Evolutionary conservation across 257 asterid genomes (phyloP).

Genomic region (Plectranthus barbatus): DNA sequence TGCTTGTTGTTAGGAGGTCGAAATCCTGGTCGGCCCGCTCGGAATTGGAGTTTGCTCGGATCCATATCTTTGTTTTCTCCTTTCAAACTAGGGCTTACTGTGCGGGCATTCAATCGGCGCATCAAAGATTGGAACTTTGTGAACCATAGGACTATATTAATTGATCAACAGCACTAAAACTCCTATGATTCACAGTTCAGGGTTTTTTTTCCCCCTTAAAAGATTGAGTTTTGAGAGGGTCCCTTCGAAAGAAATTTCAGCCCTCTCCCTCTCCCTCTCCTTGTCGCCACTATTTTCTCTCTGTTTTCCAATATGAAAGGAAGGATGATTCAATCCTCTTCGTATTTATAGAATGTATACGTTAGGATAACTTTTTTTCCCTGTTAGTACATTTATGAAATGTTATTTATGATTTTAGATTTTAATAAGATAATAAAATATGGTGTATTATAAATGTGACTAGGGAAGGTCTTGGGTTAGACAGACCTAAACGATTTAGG

Average conservation of each 20-base stretch:
- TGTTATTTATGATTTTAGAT: no score
- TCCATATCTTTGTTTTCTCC: conserved; percentile 48
- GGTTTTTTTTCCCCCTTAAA: not conserved
- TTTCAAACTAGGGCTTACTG: conserved; percentile 32
- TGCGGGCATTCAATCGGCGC: conserved; percentile 92
- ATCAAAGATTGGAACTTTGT: conserved; percentile 50
- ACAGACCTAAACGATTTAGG: no score
- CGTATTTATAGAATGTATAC: no score
- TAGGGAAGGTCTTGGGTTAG: no score
- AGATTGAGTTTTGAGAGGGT: conserved; percentile 25
- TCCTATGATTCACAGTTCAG: conserved; percentile 22
- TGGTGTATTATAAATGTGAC: no score
- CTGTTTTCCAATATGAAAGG: no score
- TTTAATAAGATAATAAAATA: no score
- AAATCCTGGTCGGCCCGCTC: conserved; percentile 44
- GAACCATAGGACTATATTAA: conserved; percentile 49
- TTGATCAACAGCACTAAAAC: conserved; percentile 11
- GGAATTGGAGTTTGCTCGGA: conserved; percentile 56
- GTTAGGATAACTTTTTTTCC: no score
- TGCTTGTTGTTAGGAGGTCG: conserved; percentile 37
- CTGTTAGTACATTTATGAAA: no score
- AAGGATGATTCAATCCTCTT: no score
- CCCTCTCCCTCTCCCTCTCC: conserved; percentile 30
- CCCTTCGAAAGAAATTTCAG: conserved; percentile 10
- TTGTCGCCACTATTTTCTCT: no score